Evolutionary conservation across 257 asterid genomes (phyloP).

Genomic region (Solanum medicagineum): DNA sequence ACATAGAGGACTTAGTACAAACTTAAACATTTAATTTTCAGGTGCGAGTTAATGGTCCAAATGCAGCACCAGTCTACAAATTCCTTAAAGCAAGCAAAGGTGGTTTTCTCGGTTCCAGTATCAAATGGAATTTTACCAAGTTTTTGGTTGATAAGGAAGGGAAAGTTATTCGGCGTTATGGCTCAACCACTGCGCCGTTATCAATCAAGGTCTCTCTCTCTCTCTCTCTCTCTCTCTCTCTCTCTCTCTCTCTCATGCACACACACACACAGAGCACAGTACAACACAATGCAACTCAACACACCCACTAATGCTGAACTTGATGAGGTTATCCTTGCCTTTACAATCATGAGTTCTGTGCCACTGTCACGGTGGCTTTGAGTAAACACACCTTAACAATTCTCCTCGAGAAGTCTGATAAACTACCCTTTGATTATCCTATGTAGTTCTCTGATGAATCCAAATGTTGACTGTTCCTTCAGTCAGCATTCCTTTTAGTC

Average conservation of each 20-base stretch:
- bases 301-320: not conserved
- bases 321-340: not conserved
- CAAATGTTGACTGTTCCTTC: not conserved
- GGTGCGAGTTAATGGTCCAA: slow-evolving; percentile 76
- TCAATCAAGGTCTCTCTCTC: slow-evolving; percentile 51
- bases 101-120: slow-evolving; percentile 46
- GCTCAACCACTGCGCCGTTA: slow-evolving; percentile 48
- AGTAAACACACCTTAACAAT: not conserved
- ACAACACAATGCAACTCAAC: not conserved
- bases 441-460: not conserved
- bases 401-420: not conserved
- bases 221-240: not conserved
- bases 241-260: too few species aligned
- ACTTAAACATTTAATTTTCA: slow-evolving; percentile 4
- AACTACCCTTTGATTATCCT: not conserved
- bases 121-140: slow-evolving; percentile 94
- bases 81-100: slow-evolving; percentile 71
- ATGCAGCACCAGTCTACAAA: slow-evolving; percentile 57
- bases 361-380: not conserved
- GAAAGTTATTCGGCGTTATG: slow-evolving; percentile 53
- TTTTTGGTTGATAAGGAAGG: slow-evolving; percentile 85
- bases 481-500: not conserved
- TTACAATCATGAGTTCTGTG: not conserved
- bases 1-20: not conserved
- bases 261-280: not conserved